phyloP scores from a whole-genome alignment of 2,329 filamentous ascomycete genomes.

The Neofusicoccum kwambonambiense region DNA sequence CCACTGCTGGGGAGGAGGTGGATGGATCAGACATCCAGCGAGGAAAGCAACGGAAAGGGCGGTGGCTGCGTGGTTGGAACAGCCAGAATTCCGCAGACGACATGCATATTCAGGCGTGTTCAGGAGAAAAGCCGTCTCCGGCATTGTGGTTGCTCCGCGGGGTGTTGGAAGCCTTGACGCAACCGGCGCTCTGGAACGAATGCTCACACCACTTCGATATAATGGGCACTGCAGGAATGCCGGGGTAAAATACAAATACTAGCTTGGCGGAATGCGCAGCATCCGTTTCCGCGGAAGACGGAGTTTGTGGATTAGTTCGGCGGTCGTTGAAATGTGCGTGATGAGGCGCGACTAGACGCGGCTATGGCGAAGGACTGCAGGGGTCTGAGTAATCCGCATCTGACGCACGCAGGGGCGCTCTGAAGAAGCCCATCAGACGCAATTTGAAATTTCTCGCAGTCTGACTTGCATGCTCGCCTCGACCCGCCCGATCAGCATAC shows the following conservation, averaged over 20 bases:
- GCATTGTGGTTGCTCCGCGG: background rate
- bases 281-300: background rate
- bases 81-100: background rate
- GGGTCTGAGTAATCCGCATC: constrained; percentile 5
- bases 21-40: background rate
- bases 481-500: background rate
- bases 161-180: background rate
- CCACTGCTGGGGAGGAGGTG: background rate
- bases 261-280: background rate
- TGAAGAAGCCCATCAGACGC: background rate
- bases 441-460: background rate
- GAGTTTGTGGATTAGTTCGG: background rate
- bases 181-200: background rate
- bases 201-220: background rate
- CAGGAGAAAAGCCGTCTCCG: background rate
- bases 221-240: background rate
- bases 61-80: background rate
- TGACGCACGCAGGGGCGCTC: background rate
- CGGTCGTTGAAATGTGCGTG: background rate
- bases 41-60: background rate
- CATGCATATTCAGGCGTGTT: background rate
- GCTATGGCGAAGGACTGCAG: background rate
- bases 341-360: background rate
- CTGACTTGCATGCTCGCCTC: constrained; percentile 1
- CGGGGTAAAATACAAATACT: background rate